Evolutionary conservation across 2,329 filamentous ascomycete species (phyloP).

Genomic region (Talaromyces funiculosus): DNA sequence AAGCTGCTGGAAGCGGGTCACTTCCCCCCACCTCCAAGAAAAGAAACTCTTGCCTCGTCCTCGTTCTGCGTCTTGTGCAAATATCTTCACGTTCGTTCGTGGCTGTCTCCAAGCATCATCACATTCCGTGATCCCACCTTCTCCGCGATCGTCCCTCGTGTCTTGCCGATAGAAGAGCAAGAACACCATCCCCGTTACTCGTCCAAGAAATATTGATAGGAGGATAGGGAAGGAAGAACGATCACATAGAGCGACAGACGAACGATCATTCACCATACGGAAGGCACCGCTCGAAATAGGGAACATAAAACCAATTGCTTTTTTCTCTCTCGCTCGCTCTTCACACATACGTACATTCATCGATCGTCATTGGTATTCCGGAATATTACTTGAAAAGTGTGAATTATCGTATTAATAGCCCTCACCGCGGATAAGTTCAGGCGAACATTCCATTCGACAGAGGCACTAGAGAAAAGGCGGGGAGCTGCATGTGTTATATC

Average conservation of each 20-base stretch:
- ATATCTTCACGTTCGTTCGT: not conserved
- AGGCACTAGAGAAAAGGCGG: not conserved
- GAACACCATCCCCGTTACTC: not conserved
- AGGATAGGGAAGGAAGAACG: not conserved
- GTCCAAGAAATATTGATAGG: not conserved
- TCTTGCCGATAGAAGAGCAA: not conserved
- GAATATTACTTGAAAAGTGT: not conserved
- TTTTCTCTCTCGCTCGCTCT: not conserved
- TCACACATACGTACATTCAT: not conserved
- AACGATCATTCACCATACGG: not conserved
- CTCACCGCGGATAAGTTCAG: slow-evolving; percentile 1
- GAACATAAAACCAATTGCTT: not conserved
- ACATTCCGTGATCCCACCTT: not conserved
- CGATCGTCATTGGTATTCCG: slow-evolving; percentile 3
- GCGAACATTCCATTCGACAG: slow-evolving; percentile 5
- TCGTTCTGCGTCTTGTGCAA: not conserved
- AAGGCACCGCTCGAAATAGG: not conserved
- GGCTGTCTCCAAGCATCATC: not conserved
- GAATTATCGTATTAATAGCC: not conserved
- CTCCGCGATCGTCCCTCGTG: not conserved
- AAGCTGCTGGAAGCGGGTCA: slow-evolving; percentile 7
- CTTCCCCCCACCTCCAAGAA: slow-evolving; percentile 11
- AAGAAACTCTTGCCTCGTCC: slow-evolving; percentile 4
- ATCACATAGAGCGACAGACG: not conserved
- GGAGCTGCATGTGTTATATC: not conserved